These are phyloP conservation scores for Termitomyces sp. DNA, from an alignment of 768 basidiomycete genomes.

Conservation along the genomic window DNA sequence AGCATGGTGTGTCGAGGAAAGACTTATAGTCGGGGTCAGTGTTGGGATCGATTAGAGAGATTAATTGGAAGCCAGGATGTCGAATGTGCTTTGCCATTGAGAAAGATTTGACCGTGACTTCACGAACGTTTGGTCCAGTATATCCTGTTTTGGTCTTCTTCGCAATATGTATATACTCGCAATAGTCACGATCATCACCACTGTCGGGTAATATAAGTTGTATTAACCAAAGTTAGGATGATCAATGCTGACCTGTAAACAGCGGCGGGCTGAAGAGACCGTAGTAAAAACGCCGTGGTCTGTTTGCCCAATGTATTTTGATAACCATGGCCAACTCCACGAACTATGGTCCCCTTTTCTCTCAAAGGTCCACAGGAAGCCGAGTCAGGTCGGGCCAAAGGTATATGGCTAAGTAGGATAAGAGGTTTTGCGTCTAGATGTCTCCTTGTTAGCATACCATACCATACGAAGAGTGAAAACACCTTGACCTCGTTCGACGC, in stretches of 20 bases:
- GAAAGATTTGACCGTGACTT: slow-evolving; percentile 88
- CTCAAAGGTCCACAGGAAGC: slow-evolving; percentile 74
- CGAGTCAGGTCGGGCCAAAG: slow-evolving; percentile 68
- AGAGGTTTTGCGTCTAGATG: slow-evolving; percentile 34
- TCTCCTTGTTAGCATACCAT: slow-evolving; percentile 4
- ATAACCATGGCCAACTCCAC: slow-evolving; percentile 77
- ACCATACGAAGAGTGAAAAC: background rate
- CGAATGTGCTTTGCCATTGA: slow-evolving; percentile 68
- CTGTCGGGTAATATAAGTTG: slow-evolving; percentile 26
- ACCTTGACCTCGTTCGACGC: slow-evolving; percentile 33
- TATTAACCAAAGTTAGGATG: background rate
- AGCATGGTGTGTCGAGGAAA: slow-evolving; percentile 63
- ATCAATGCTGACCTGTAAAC: slow-evolving; percentile 60
- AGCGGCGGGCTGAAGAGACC: slow-evolving; percentile 54
- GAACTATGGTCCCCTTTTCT: slow-evolving; percentile 65
- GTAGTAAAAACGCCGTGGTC: slow-evolving; percentile 68
- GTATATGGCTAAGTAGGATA: slow-evolving; percentile 83
- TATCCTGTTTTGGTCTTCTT: slow-evolving; percentile 14
- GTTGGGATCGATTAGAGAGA: slow-evolving; percentile 49
- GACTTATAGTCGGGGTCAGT: slow-evolving; percentile 30
- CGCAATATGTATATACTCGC: slow-evolving; percentile 59
- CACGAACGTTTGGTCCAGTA: slow-evolving; percentile 39
- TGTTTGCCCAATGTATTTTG: slow-evolving; percentile 80
- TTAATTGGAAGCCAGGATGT: slow-evolving; percentile 79
- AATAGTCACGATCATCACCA: slow-evolving; percentile 91